Evolutionary conservation across 805 yeast species (phyloP).

Genomic region (Suhomyces canberraensis): DNA sequence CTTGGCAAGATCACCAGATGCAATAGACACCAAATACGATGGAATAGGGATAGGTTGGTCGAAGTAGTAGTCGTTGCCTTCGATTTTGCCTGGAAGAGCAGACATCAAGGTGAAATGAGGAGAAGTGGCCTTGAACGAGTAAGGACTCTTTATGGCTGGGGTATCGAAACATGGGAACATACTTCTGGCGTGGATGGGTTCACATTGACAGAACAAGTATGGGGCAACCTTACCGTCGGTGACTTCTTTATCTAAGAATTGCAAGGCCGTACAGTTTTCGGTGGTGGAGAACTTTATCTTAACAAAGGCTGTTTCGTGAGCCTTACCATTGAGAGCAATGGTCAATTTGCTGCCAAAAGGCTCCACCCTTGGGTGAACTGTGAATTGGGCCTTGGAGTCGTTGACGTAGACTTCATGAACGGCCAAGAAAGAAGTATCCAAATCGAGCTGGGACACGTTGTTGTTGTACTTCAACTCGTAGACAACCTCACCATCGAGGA

Average conservation of each 20-base stretch:
- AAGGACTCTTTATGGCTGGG: slow-evolving; percentile 30
- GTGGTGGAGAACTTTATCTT: slow-evolving; percentile 26
- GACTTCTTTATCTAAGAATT: slow-evolving; percentile 24
- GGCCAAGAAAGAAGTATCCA: slow-evolving; percentile 28
- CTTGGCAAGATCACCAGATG: slow-evolving; percentile 29
- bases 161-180: slow-evolving; percentile 38
- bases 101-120: slow-evolving; percentile 28
- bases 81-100: slow-evolving; percentile 22
- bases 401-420: slow-evolving; percentile 19
- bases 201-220: slow-evolving; percentile 35
- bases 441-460: slow-evolving; percentile 9
- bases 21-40: slow-evolving; percentile 32
- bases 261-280: slow-evolving; percentile 30
- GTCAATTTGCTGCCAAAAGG: slow-evolving; percentile 27
- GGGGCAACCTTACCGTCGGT: slow-evolving; percentile 31
- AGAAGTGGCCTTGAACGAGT: slow-evolving; percentile 23
- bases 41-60: slow-evolving; percentile 36
- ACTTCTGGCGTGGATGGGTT: slow-evolving; percentile 35
- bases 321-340: slow-evolving; percentile 10
- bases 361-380: slow-evolving; percentile 11
- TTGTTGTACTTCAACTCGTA: slow-evolving; percentile 14
- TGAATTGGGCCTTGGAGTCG: slow-evolving; percentile 11
- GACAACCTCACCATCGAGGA: slow-evolving; percentile 20
- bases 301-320: slow-evolving; percentile 1
- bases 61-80: slow-evolving; percentile 18